phyloP scores from a whole-genome alignment of 2,329 filamentous ascomycete species.

The Xylariaceae sp. region DNA sequence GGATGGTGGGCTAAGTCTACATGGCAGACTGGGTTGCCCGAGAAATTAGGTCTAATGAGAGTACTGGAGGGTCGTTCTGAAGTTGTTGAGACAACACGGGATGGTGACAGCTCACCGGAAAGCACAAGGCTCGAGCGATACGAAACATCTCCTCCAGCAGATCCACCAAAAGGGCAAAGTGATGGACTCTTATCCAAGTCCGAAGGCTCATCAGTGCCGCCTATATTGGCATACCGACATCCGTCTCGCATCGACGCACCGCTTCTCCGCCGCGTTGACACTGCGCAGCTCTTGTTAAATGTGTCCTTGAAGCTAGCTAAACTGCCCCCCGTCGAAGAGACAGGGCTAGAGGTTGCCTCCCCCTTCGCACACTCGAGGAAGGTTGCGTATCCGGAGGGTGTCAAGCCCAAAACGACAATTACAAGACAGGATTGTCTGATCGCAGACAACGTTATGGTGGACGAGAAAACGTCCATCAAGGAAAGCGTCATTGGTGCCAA shows the following conservation, averaged over 20 bases:
- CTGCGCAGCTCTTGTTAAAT: slow-evolving; percentile 72
- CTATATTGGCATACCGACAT: slow-evolving; percentile 80
- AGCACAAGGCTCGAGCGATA: slow-evolving; percentile 17
- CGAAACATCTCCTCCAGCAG: slow-evolving; percentile 15
- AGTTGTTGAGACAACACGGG: slow-evolving; percentile 22
- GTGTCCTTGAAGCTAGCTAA: slow-evolving; percentile 85
- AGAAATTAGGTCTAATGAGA: slow-evolving; percentile 70
- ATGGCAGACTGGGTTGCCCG: slow-evolving; percentile 78
- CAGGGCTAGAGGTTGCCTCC: slow-evolving; percentile 53
- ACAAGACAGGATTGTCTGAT: slow-evolving; percentile 78
- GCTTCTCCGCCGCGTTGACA: slow-evolving; percentile 85
- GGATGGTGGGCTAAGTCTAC: slow-evolving; percentile 94
- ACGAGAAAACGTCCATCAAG: slow-evolving; percentile 88
- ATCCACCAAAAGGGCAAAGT: slow-evolving; percentile 18
- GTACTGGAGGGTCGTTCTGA: slow-evolving; percentile 51
- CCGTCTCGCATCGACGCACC: slow-evolving; percentile 51
- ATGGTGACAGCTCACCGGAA: slow-evolving; percentile 7
- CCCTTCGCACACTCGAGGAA: slow-evolving; percentile 77
- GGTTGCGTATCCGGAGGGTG: slow-evolving; percentile 75
- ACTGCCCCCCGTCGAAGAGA: slow-evolving; percentile 65
- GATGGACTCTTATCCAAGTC: slow-evolving; percentile 21
- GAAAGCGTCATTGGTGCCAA: slow-evolving; percentile 84
- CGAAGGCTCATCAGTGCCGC: slow-evolving; percentile 48
- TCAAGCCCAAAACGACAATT: slow-evolving; percentile 77
- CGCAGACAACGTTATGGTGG: slow-evolving; percentile 82